phyloP scores from a whole-genome alignment of 441 rosid genomes.

The Hura crepitans region DNA sequence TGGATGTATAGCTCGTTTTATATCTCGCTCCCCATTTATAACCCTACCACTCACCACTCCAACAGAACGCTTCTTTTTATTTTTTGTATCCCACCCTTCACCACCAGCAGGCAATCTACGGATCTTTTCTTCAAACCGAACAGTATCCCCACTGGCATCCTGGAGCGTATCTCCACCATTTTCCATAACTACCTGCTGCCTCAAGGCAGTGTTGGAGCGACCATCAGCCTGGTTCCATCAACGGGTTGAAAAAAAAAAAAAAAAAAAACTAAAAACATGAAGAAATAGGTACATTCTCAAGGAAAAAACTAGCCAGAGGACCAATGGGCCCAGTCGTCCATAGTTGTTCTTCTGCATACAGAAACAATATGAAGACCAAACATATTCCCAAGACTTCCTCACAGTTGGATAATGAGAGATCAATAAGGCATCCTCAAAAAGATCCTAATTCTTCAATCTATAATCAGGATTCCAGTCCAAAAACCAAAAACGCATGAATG shows the following conservation, averaged over 20 bases:
- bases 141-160: constrained; percentile 45
- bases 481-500: neutral
- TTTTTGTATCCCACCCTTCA: constrained; percentile 92
- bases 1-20: constrained; percentile 50
- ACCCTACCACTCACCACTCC: constrained; percentile 63
- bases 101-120: constrained; percentile 75
- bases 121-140: constrained; percentile 65
- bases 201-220: constrained; percentile 40
- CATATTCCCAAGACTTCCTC: neutral
- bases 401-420: neutral
- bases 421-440: neutral
- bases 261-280: constrained; percentile 1
- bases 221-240: constrained; percentile 50
- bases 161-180: constrained; percentile 61
- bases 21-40: constrained; percentile 51
- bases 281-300: neutral
- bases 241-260: neutral
- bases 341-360: neutral
- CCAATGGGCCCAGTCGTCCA: neutral
- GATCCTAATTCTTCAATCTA: neutral
- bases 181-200: constrained; percentile 54
- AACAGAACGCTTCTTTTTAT: constrained; percentile 88
- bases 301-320: neutral
- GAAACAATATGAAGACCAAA: neutral
- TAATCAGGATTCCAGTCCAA: constrained; percentile 1